Evolutionary conservation across 805 yeast genomes (phyloP).

Genomic region (Saccharomyces kudriavzevii): DNA sequence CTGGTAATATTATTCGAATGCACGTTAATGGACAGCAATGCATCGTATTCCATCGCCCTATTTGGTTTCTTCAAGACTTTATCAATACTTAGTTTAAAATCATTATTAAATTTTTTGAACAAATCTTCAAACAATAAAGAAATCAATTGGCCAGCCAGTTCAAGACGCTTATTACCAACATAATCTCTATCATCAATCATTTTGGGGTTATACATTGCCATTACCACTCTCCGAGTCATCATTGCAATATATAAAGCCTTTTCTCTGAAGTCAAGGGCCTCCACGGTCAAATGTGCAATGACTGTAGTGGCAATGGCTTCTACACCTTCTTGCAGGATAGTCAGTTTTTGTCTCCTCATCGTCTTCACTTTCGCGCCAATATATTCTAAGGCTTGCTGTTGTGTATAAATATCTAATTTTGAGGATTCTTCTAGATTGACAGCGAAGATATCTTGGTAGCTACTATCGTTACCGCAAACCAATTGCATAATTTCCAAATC

Average conservation of each 20-base stretch:
- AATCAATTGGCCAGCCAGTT: slow-evolving; percentile 95
- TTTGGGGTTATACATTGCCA: slow-evolving; percentile 89
- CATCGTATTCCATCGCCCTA: slow-evolving; percentile 92
- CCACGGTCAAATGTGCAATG: slow-evolving; percentile 87
- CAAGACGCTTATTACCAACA: slow-evolving; percentile 95
- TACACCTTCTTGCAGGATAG: slow-evolving; percentile 84
- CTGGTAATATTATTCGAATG: slow-evolving; percentile 90
- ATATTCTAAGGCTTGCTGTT: slow-evolving; percentile 86
- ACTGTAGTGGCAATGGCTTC: slow-evolving; percentile 95
- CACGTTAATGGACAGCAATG: slow-evolving; percentile 77
- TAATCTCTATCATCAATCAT: slow-evolving; percentile 98
- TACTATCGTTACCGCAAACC: slow-evolving; percentile 84
- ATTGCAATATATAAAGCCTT: slow-evolving; percentile 90
- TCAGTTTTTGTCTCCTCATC: slow-evolving; percentile 78
- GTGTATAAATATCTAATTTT: slow-evolving; percentile 75
- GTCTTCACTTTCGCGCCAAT: slow-evolving; percentile 90
- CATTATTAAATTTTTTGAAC: slow-evolving; percentile 91
- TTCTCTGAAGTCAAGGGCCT: slow-evolving; percentile 79
- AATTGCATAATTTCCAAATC: slow-evolving; percentile 90
- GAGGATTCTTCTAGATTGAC: slow-evolving; percentile 93
- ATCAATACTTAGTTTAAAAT: slow-evolving; percentile 89
- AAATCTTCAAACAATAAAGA: slow-evolving; percentile 91
- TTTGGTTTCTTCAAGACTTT: slow-evolving; percentile 90
- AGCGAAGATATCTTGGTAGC: slow-evolving; percentile 86
- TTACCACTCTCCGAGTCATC: slow-evolving; percentile 92